phyloP scores from a whole-genome alignment of 441 rosid genomes.

The Pelargonium australe region DNA sequence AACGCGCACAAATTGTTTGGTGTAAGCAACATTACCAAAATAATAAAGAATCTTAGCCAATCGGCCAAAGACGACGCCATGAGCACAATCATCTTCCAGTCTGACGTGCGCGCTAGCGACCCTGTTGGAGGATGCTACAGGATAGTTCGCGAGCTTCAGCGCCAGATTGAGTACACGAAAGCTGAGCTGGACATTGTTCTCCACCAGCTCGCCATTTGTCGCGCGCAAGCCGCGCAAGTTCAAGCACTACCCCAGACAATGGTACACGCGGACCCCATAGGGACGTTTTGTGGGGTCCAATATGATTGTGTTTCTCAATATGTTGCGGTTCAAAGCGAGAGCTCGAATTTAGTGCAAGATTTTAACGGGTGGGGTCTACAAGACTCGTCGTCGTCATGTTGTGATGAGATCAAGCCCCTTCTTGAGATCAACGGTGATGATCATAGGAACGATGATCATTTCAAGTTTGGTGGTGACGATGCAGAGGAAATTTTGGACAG shows the following conservation, averaged over 20 bases:
- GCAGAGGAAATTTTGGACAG: neutral
- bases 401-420: neutral
- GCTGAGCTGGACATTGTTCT: conserved; percentile 73
- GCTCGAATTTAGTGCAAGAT: neutral
- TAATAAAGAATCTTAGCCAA: conserved; percentile 56
- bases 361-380: neutral
- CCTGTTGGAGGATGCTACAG: conserved; percentile 78
- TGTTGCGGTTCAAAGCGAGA: neutral
- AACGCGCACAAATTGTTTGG: conserved; percentile 93
- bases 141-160: conserved; percentile 62
- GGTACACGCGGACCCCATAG: too few species aligned
- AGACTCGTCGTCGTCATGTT: neutral
- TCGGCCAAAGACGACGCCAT: conserved; percentile 71
- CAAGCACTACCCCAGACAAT: conserved; percentile 2
- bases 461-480: neutral
- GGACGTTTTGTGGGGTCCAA: too few species aligned
- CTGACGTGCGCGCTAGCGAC: conserved; percentile 82
- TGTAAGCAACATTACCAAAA: conserved; percentile 80
- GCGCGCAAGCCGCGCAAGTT: conserved; percentile 38
- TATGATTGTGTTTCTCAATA: neutral
- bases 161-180: conserved; percentile 51
- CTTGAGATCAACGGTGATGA: neutral
- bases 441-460: neutral
- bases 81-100: conserved; percentile 72
- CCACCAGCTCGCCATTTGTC: conserved; percentile 63